Conservation (phyloP, 371 early-diverging fungal genomes). For the Zychaea mexicana region DNA sequence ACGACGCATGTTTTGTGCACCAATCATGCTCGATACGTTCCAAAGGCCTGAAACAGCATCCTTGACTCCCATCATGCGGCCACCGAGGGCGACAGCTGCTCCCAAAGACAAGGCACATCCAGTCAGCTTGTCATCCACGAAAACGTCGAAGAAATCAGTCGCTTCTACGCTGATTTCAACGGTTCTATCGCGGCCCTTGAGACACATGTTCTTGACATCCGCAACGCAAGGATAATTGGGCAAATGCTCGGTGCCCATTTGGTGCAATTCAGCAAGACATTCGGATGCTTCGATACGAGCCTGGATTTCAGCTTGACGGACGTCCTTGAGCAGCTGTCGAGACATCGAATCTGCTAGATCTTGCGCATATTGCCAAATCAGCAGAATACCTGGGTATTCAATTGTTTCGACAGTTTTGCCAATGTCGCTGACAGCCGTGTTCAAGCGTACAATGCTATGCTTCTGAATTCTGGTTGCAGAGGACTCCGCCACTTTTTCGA, state of each 20-base stretch:
- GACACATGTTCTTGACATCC: conserved; percentile 48
- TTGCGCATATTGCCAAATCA: conserved; percentile 88
- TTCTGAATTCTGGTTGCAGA: conserved; percentile 57
- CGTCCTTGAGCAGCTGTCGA: conserved; percentile 61
- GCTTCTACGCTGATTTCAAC: conserved; percentile 63
- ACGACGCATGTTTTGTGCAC: conserved; percentile 40
- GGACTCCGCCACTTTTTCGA: conserved; percentile 68
- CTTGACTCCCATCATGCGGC: conserved; percentile 51
- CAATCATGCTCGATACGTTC: conserved; percentile 35
- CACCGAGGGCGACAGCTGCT: conserved; percentile 46
- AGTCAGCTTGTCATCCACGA: conserved; percentile 59
- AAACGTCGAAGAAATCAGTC: conserved; percentile 66
- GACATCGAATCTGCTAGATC: conserved; percentile 73
- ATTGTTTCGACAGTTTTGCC: conserved; percentile 54
- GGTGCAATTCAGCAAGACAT: conserved; percentile 62
- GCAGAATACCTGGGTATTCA: conserved; percentile 79
- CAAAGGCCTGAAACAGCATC: conserved; percentile 45
- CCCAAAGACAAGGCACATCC: conserved; percentile 44
- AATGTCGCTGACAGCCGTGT: conserved; percentile 61
- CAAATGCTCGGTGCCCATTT: conserved; percentile 59
- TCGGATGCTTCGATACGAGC: conserved; percentile 64
- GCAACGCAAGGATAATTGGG: conserved; percentile 38
- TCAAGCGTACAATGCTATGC: conserved; percentile 54
- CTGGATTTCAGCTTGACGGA: conserved; percentile 66
- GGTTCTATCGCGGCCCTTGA: conserved; percentile 40